A percentile compares a stretch with the other conserved stretches of the same genome.
Conservation (phyloP, 2,329 filamentous ascomycete genomes). For the Phaeosphaeriaceae sp. region DNA sequence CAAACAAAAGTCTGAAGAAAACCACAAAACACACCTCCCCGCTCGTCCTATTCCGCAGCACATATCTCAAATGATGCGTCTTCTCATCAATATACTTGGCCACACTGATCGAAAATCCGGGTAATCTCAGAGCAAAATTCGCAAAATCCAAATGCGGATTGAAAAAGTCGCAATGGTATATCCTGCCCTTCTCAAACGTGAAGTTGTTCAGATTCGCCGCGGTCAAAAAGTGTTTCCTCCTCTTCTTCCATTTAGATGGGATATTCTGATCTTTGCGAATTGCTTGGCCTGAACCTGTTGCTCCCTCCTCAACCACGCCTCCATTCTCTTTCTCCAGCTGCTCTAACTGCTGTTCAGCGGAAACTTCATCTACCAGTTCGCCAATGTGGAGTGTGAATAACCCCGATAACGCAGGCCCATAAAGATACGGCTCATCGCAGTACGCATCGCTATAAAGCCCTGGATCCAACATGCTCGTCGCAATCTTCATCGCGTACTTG, state of each 20-base stretch:
- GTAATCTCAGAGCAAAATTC: conserved; percentile 54
- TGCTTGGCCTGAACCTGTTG: conserved; percentile 45
- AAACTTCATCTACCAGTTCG: conserved; percentile 22
- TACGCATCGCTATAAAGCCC: conserved; percentile 48
- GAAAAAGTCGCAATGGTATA: conserved; percentile 58
- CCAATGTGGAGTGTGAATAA: conserved; percentile 45
- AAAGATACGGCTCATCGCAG: conserved; percentile 47
- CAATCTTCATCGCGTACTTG: conserved; percentile 46
- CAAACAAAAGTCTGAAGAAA: conserved; percentile 56
- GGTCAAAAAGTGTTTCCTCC: conserved; percentile 55
- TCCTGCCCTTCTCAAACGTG: conserved; percentile 53
- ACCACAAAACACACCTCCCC: conserved; percentile 55
- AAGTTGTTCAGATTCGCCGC: conserved; percentile 45
- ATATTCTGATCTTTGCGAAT: conserved; percentile 42
- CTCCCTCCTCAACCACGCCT: conserved; percentile 51
- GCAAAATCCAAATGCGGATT: conserved; percentile 59
- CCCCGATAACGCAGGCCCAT: conserved; percentile 45
- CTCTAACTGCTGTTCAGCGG: conserved; percentile 33
- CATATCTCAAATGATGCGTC: conserved; percentile 56
- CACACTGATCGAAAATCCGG: conserved; percentile 55
- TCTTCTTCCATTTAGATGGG: conserved; percentile 51
- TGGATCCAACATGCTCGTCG: conserved; percentile 46
- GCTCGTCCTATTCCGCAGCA: conserved; percentile 53
- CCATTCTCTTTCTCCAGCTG: conserved; percentile 26
- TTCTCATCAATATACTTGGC: conserved; percentile 58